Evolutionary conservation across 192 early-diverging fungal genomes (phyloP), one percentile per base, ranked within the genome.

Genomic region (Coemansia sp.): DNA sequence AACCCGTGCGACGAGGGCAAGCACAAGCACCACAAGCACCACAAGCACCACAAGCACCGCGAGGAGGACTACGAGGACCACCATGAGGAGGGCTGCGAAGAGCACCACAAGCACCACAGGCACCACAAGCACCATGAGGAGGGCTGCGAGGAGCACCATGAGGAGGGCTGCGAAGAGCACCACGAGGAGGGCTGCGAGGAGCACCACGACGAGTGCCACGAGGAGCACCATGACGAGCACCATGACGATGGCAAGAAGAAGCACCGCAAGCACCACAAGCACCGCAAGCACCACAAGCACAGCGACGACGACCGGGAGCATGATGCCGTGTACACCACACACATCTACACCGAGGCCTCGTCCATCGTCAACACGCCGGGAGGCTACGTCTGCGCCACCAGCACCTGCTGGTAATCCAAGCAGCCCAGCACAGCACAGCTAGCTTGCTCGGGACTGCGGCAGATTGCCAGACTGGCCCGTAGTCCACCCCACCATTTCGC

Each of bases 291-390:
- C 28, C 33, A 47, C 22, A 54, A 67, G 52, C 53, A 54, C 56
- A 8, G 38, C 35, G 28, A 38, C 22, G 44, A 59, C 35, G 45
- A 30, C 50, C 18, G 20, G 29, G 64, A 56, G 33, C 51, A 52
- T 33, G 44, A 37, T 11, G 30, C 44, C 21, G 67, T 70, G 55
- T 70, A 51, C 55, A 70, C 67, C 47, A 70, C 67, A 16, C 67
- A 70, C 60, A 52, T 70, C 51, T 70, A 51, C 51, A 70, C 67
- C 25, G 67, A 70, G 60, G 67, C 67, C 8, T 63, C 45, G 6
- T 70, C 60, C 10, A 38, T 70, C 14, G 67, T 70, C 39, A 53
- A 58, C 60, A 63, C 60, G 5, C 49, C 53, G 25, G 67, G 60
- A 20, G 54, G 59, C 54, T 47, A 27, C 51, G 58, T 50, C 29